Percentiles rank a stretch among this genome's conserved stretches.
phyloP scores from a whole-genome alignment of 495 filamentous ascomycete genomes.

The Bacidia gigantensis region DNA sequence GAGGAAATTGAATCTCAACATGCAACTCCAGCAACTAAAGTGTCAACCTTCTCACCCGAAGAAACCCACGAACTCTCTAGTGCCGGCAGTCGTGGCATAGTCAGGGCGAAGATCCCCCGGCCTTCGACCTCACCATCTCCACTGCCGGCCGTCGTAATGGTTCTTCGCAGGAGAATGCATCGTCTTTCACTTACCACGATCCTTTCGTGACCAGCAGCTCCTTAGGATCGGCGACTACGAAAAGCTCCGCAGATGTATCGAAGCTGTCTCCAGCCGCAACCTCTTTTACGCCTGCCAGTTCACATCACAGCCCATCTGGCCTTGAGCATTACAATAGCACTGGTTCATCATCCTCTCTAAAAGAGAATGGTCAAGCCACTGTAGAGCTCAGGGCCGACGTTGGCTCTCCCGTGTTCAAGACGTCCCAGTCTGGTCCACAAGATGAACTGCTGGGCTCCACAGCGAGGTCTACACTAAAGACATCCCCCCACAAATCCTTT shows the following conservation, averaged over 20 bases:
- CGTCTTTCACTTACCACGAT: constrained; percentile 10
- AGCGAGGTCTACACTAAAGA: neutral
- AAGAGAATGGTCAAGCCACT: neutral
- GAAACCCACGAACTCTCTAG: constrained; percentile 22
- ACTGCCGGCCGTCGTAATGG: constrained; percentile 7
- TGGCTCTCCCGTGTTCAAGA: neutral
- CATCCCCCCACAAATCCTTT: too few relatives aligned
- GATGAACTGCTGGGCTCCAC: neutral
- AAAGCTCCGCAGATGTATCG: constrained; percentile 11
- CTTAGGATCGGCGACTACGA: constrained; percentile 1
- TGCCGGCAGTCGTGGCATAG: neutral
- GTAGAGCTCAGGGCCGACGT: neutral
- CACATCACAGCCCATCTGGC: constrained; percentile 6
- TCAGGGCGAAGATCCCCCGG: constrained; percentile 15
- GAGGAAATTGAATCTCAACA: constrained; percentile 41
- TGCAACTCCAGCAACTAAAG: constrained; percentile 47
- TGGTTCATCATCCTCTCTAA: neutral
- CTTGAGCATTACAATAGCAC: neutral
- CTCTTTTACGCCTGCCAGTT: constrained; percentile 25
- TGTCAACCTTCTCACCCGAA: constrained; percentile 51
- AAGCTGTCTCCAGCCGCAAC: constrained; percentile 26
- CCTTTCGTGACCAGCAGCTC: constrained; percentile 16
- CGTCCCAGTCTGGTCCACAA: neutral
- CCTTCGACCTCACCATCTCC: constrained; percentile 14
- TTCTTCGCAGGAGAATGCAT: constrained; percentile 1